Evolutionary conservation across 352 stramenopile species (phyloP).

Genomic region (Phytopythium mirpurense): DNA sequence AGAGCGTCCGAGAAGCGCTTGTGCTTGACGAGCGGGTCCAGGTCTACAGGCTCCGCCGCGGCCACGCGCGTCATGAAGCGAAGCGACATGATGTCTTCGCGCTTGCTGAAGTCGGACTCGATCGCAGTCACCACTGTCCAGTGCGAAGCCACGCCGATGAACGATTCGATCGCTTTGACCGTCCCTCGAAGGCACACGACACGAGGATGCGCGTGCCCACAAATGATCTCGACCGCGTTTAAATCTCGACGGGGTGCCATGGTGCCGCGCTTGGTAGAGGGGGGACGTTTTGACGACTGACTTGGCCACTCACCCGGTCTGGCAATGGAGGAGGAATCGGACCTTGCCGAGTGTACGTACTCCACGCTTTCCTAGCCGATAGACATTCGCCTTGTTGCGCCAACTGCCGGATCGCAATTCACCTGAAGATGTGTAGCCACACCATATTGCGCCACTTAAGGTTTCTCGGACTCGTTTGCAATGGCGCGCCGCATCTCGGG

Average conservation of each 20-base stretch:
- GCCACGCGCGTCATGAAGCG: neutral
- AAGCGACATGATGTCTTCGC: neutral
- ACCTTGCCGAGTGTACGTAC: no score
- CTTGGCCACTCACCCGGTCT: no score
- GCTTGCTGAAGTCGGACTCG: no score
- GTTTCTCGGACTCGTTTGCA: slow-evolving; percentile 8
- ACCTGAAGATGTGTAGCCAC: no score
- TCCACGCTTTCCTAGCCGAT: no score
- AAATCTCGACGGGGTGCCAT: no score
- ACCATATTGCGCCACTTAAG: no score
- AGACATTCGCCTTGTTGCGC: no score
- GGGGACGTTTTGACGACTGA: no score
- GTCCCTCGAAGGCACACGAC: neutral
- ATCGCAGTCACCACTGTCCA: neutral
- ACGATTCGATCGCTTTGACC: neutral
- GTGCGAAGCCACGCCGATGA: neutral
- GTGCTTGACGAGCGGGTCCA: slow-evolving; percentile 2
- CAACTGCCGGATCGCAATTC: no score
- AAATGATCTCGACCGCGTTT: neutral
- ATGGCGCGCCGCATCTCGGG: slow-evolving; percentile 39
- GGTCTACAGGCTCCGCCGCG: neutral
- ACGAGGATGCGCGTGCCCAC: neutral
- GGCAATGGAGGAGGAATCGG: no score
- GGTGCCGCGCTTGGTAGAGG: no score
- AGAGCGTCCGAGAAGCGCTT: neutral